These are phyloP conservation scores for Polygonum maritimum DNA, from an alignment of 148 eudicot species.

Conservation along the genomic window DNA sequence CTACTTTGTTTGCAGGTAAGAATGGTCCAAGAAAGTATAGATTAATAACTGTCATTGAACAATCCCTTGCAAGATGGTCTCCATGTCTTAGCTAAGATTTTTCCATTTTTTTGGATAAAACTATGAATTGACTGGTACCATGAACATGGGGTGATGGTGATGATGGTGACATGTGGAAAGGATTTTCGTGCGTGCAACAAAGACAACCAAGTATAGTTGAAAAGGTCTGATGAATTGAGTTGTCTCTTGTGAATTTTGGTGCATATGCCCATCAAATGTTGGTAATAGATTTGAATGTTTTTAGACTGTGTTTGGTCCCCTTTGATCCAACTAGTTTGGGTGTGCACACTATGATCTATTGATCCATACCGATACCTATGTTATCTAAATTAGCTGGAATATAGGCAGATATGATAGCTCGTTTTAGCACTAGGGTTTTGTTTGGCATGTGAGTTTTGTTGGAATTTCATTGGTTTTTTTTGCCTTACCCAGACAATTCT, in stretches of 20 bases:
- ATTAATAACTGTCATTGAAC: not conserved
- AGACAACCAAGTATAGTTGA: not conserved
- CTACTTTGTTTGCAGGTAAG: conserved; percentile 1
- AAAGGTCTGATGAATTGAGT: not conserved
- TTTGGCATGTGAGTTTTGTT: too few species aligned
- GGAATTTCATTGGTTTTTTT: too few species aligned
- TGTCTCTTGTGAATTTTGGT: not conserved
- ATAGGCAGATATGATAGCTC: too few species aligned
- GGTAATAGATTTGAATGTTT: not conserved
- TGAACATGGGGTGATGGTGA: not conserved
- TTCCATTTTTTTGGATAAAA: not conserved
- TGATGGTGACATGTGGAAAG: not conserved
- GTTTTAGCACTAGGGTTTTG: too few species aligned
- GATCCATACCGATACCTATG: too few species aligned
- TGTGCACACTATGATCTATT: not conserved
- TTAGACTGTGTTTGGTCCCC: not conserved
- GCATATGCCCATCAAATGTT: not conserved
- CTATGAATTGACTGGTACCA: not conserved
- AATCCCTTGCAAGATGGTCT: conserved; percentile 1
- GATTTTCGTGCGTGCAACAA: conserved; percentile 3
- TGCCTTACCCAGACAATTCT: too few species aligned
- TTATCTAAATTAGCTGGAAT: too few species aligned
- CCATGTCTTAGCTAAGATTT: not conserved
- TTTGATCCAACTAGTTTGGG: not conserved
- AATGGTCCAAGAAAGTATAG: not conserved